These are phyloP conservation scores for Drechslerella coelobrocha DNA, from an alignment of 2,329 filamentous ascomycete species.

Conservation along the genomic window DNA sequence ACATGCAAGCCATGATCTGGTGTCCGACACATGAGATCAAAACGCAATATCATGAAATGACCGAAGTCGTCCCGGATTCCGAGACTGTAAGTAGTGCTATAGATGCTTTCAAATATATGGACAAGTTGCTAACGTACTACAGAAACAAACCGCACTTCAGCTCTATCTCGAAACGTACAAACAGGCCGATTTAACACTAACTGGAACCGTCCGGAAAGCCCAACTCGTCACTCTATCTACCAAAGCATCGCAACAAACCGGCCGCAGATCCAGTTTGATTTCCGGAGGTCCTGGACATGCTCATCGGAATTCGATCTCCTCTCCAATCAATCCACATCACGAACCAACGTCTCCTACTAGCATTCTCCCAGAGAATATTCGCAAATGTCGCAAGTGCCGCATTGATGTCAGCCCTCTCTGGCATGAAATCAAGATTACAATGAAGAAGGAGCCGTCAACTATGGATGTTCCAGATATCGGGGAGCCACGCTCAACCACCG, in stretches of 20 bases:
- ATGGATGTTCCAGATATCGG: constrained; percentile 37
- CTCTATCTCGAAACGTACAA: constrained; percentile 89
- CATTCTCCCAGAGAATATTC: constrained; percentile 56
- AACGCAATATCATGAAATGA: constrained; percentile 76
- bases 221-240: constrained; percentile 73
- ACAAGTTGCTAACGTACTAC: constrained; percentile 13
- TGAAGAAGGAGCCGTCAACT: constrained; percentile 45
- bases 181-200: constrained; percentile 87
- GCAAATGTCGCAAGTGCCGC: constrained; percentile 54
- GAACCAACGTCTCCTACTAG: constrained; percentile 43
- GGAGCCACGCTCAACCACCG: constrained; percentile 25
- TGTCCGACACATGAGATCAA: constrained; percentile 87
- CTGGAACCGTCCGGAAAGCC: constrained; percentile 90
- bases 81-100: constrained; percentile 57
- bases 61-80: constrained; percentile 74
- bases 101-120: not conserved
- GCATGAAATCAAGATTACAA: constrained; percentile 52
- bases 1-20: constrained; percentile 85
- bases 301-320: constrained; percentile 51
- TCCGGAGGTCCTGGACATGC: constrained; percentile 54
- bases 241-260: constrained; percentile 61
- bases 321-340: constrained; percentile 35
- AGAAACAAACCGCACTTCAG: constrained; percentile 75
- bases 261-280: constrained; percentile 55
- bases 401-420: constrained; percentile 54